Evolutionary conservation across 768 basidiomycete genomes (phyloP).

Genomic region (Boletales sp.): DNA sequence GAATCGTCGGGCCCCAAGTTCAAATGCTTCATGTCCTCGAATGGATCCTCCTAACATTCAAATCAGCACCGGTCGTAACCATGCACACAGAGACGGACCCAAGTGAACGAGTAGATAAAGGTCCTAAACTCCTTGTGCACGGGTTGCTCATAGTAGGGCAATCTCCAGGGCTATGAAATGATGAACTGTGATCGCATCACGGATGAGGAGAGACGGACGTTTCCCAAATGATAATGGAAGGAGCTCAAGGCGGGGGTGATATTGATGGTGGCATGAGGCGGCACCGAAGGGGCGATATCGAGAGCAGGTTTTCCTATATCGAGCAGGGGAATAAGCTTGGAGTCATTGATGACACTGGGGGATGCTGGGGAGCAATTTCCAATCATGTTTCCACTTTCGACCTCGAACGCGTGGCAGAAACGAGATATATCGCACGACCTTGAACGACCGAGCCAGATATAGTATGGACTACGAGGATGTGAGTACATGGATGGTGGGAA

Average conservation of each 20-base stretch:
- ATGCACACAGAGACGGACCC: constrained; percentile 31
- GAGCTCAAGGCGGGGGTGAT: constrained; percentile 54
- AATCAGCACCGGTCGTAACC: constrained; percentile 2
- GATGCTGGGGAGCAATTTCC: constrained; percentile 47
- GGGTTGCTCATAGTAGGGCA: constrained; percentile 68
- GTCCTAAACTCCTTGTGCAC: constrained; percentile 65
- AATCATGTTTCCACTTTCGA: constrained; percentile 57
- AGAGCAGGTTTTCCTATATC: constrained; percentile 40
- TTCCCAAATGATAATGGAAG: constrained; percentile 59
- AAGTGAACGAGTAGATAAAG: constrained; percentile 64
- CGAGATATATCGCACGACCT: constrained; percentile 56
- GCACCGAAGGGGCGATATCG: constrained; percentile 12
- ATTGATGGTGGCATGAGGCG: constrained; percentile 38
- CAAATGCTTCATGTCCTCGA: constrained; percentile 65
- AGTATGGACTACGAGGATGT: constrained; percentile 48
- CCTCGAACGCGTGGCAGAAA: constrained; percentile 56
- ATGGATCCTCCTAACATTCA: constrained; percentile 59
- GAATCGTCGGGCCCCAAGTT: constrained; percentile 57
- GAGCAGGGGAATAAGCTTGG: constrained; percentile 37
- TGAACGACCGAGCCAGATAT: constrained; percentile 73
- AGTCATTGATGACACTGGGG: constrained; percentile 32
- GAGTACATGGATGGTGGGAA: no score
- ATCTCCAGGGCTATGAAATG: constrained; percentile 49
- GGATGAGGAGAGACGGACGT: constrained; percentile 28
- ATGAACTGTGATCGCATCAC: no score